Evolutionary conservation across 2,329 filamentous ascomycete species (phyloP), one percentile per base, ranked within the genome.

Genomic region (Macroventuria anomochaeta): DNA sequence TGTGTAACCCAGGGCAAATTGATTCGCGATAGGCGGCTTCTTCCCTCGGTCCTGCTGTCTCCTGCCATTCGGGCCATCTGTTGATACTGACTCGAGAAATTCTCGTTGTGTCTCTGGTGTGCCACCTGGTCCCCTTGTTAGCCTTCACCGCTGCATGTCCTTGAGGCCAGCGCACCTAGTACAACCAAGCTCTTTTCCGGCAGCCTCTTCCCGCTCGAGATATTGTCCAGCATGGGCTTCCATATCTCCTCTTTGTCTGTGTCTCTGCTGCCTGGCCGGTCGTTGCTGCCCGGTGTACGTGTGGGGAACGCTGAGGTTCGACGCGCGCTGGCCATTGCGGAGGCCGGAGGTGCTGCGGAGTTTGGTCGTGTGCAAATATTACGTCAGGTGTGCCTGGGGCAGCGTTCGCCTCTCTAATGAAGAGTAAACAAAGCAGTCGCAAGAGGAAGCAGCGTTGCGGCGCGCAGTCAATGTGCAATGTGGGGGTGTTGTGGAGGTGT

Each of bases 181-280:
- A 97, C 87, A 34, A 97, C 78, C 58, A 97, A 78, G 73, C 93
- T 96, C 83, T 96, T 97, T 77, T 96, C 91, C 5, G 92, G 91
- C 68, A 97, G 79, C 64, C 89, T 85, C 80, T 95, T 96, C 63
- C 90, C 91, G 76, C 90, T 96, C 65, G 93, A 91, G 64, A 95
- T 93, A 46, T 86, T 88, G 75, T 96, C 91, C 63, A 97, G 83
- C 89, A 97, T 91, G 37, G 91, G 92, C 57, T 89, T 93, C 93
- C 93, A 97, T 76, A 97, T 88, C 72, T 96, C 91, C 77, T 90
- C 91, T 79, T 91, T 93, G 60, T 79, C 77, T 37, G 78, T 78
- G 74, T 88, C 88, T 65, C 89, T 88, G 75, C 80, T 82, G 29
- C 77, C 69, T 11, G 75, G 71, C 41, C 71, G 63, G 36, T 70